These are phyloP conservation scores for Straminergon stramineum DNA, from an alignment of 225 moss, liverwort and hornwort species.

Conservation along the genomic window DNA sequence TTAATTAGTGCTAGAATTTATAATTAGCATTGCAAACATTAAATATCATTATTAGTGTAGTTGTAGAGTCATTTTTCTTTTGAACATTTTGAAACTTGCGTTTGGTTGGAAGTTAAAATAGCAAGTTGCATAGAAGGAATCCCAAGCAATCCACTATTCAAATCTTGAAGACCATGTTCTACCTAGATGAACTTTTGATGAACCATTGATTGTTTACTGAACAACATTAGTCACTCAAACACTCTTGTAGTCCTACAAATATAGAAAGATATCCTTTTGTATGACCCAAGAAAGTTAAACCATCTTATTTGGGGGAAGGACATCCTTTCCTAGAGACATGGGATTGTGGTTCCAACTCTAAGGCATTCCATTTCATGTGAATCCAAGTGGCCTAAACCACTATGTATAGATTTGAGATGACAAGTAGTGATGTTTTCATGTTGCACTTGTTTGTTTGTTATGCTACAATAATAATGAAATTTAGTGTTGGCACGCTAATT, in stretches of 20 bases:
- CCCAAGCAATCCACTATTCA: not conserved
- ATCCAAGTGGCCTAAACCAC: not conserved
- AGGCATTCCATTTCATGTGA: not conserved
- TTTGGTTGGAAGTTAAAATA: not conserved
- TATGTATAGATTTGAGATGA: not conserved
- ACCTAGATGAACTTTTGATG: not conserved
- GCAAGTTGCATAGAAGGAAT: fast-evolving
- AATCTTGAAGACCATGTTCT: not conserved
- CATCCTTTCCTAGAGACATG: not conserved
- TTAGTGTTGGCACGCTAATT: not conserved
- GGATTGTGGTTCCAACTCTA: not conserved
- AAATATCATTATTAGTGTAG: not conserved
- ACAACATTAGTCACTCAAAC: not conserved
- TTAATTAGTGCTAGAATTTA: not conserved
- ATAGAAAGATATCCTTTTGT: fast-evolving
- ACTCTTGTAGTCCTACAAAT: not conserved
- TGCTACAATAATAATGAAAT: not conserved
- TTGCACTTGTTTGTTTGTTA: not conserved
- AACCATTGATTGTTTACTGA: not conserved
- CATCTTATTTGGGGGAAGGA: not conserved
- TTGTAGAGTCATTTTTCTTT: not conserved
- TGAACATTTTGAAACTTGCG: not conserved
- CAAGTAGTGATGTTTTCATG: fast-evolving
- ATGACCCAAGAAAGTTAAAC: not conserved
- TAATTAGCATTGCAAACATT: not conserved